A percentile compares a stretch with the other conserved stretches of the same genome.
Evolutionary conservation across 2,329 filamentous ascomycete species (phyloP).

Genomic region (Alternaria sp.): DNA sequence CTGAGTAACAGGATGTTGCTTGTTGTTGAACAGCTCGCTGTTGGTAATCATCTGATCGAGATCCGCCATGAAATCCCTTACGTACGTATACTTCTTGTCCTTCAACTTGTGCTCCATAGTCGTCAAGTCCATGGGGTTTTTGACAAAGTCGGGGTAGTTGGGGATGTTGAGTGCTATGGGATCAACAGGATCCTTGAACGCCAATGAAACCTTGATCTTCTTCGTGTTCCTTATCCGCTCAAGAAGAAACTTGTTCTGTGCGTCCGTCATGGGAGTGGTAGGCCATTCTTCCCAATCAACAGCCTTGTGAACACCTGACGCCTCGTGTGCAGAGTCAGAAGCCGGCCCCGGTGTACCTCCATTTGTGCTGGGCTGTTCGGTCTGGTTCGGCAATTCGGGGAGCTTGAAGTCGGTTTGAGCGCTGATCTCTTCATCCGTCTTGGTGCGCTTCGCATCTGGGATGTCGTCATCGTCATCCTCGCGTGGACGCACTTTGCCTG

Average conservation of each 20-base stretch:
- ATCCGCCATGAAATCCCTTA: constrained; percentile 78
- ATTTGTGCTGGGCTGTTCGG: constrained; percentile 44
- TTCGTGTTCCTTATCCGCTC: constrained; percentile 77
- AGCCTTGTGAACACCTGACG: constrained; percentile 43
- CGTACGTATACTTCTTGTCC: constrained; percentile 70
- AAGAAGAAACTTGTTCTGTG: constrained; percentile 69
- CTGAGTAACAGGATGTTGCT: constrained; percentile 74
- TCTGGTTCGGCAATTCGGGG: constrained; percentile 51
- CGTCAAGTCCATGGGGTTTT: constrained; percentile 82
- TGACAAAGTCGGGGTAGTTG: constrained; percentile 75
- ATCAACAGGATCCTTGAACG: constrained; percentile 81
- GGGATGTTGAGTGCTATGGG: constrained; percentile 78
- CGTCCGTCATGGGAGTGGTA: constrained; percentile 56
- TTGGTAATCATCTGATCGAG: constrained; percentile 82
- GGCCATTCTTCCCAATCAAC: constrained; percentile 47
- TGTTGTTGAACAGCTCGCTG: constrained; percentile 81
- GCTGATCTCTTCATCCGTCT: constrained; percentile 64
- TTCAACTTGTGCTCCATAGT: constrained; percentile 84
- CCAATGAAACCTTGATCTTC: constrained; percentile 80
- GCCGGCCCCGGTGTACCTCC: constrained; percentile 27
- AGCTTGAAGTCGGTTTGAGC: constrained; percentile 54
- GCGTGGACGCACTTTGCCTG: constrained; percentile 70
- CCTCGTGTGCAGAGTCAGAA: constrained; percentile 45
- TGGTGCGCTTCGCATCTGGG: constrained; percentile 80
- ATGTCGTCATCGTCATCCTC: constrained; percentile 63